phyloP scores from a whole-genome alignment of 495 filamentous ascomycete genomes.

The Podospora conica region DNA sequence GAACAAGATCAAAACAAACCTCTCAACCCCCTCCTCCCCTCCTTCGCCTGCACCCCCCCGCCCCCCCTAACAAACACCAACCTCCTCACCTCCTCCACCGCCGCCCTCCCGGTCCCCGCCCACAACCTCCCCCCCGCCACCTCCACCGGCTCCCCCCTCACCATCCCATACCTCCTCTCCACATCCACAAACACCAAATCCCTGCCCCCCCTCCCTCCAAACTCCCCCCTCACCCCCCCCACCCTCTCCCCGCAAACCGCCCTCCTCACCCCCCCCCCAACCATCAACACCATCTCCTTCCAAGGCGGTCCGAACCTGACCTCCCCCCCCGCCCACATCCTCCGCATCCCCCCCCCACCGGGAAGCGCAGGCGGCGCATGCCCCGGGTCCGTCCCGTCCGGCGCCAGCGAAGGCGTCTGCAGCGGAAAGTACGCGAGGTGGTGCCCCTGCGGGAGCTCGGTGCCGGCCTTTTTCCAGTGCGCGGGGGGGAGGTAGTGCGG shows the following conservation, averaged over 20 bases:
- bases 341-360: conserved; percentile 53
- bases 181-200: conserved; percentile 43
- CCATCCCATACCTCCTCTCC: conserved; percentile 26
- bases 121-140: not conserved
- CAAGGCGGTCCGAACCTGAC: conserved; percentile 29
- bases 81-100: conserved; percentile 31
- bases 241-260: conserved; percentile 62
- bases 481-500: conserved; percentile 22
- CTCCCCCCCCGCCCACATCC: conserved; percentile 76
- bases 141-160: not conserved
- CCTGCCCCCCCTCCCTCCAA: conserved; percentile 17
- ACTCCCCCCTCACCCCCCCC: conserved; percentile 41
- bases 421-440: conserved; percentile 71
- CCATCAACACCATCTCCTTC: conserved; percentile 14
- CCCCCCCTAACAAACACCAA: conserved; percentile 36
- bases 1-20: conserved; percentile 14
- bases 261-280: conserved; percentile 47
- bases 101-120: not conserved
- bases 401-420: conserved; percentile 48
- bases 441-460: conserved; percentile 53
- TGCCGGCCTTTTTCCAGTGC: not conserved
- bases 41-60: conserved; percentile 4
- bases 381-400: conserved; percentile 66
- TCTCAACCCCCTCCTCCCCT: conserved; percentile 12
- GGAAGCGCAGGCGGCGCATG: conserved; percentile 50